phyloP scores from a whole-genome alignment of 1,284 basidiomycete genomes.

The Cryptococcus sp. region DNA sequence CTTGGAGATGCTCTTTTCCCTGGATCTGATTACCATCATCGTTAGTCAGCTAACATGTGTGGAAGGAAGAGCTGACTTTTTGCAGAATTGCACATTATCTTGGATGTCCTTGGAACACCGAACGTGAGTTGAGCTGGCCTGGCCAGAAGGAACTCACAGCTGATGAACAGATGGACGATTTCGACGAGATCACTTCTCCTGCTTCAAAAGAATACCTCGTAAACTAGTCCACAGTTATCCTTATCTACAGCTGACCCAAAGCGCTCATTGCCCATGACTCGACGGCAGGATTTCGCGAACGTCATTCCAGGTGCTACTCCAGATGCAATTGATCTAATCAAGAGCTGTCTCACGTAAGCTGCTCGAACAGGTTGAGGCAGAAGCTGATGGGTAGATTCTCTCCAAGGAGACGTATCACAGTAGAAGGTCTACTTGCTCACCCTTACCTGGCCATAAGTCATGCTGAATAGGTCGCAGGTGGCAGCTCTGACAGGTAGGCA shows the following conservation, averaged over 20 bases:
- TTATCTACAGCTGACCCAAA: conserved; percentile 4
- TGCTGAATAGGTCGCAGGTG: conserved; percentile 4
- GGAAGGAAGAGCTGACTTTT: conserved; percentile 1
- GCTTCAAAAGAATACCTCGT: conserved; percentile 82
- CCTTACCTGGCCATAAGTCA: conserved; percentile 74
- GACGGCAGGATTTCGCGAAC: conserved; percentile 68
- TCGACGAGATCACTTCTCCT: conserved; percentile 65
- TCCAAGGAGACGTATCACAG: conserved; percentile 83
- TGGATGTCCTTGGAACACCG: conserved; percentile 58
- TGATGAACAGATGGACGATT: conserved; percentile 53
- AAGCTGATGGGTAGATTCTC: conserved; percentile 57
- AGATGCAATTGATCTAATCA: conserved; percentile 82
- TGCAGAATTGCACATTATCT: conserved; percentile 54
- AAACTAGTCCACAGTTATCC: conserved; percentile 2
- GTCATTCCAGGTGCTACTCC: conserved; percentile 81
- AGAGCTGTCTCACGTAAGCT: conserved; percentile 70
- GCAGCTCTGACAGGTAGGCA: conserved; percentile 52
- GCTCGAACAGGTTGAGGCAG: background rate
- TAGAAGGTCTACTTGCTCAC: conserved; percentile 83
- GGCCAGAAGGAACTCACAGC: background rate
- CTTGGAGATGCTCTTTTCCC: conserved; percentile 86
- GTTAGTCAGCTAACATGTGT: conserved; percentile 9
- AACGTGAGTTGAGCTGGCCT: conserved; percentile 30
- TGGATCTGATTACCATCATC: conserved; percentile 56
- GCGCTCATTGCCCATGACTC: conserved; percentile 84